These are phyloP conservation scores for Trichoderma guizhouense DNA, from an alignment of 2,329 filamentous ascomycete genomes.

Conservation along the genomic window DNA sequence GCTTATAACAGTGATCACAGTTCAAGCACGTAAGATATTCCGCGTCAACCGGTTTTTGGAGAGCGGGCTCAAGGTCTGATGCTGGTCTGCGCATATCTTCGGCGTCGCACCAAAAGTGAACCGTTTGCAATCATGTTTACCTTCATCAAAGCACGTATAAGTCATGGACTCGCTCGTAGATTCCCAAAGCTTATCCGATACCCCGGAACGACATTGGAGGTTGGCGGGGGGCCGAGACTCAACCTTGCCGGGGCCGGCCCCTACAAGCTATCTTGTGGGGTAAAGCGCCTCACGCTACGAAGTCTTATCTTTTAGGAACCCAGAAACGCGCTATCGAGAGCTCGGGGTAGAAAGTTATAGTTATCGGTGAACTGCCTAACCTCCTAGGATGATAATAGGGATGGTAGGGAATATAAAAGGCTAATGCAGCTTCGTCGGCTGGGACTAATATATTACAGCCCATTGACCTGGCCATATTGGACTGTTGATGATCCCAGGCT, in stretches of 20 bases:
- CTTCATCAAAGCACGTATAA: background rate
- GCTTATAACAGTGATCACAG: background rate
- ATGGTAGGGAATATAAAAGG: background rate
- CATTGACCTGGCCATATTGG: background rate
- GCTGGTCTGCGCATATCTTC: background rate
- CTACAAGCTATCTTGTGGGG: background rate
- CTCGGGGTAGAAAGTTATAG: background rate
- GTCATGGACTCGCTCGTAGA: background rate
- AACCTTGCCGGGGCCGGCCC: background rate
- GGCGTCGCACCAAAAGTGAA: background rate
- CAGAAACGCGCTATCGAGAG: background rate
- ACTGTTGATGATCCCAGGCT: background rate
- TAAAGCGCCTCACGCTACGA: background rate
- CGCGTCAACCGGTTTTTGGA: too few relatives aligned
- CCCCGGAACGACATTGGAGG: background rate
- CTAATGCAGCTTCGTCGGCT: background rate
- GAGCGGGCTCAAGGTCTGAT: background rate
- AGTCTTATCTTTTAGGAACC: background rate
- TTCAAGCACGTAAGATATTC: background rate
- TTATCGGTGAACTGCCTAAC: background rate
- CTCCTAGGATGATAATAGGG: background rate
- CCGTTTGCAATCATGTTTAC: rapidly evolving
- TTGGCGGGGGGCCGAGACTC: background rate
- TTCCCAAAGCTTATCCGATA: background rate
- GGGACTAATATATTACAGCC: background rate